Evolutionary conservation across 768 basidiomycete genomes (phyloP).

Genomic region (Amylocystis lapponica): DNA sequence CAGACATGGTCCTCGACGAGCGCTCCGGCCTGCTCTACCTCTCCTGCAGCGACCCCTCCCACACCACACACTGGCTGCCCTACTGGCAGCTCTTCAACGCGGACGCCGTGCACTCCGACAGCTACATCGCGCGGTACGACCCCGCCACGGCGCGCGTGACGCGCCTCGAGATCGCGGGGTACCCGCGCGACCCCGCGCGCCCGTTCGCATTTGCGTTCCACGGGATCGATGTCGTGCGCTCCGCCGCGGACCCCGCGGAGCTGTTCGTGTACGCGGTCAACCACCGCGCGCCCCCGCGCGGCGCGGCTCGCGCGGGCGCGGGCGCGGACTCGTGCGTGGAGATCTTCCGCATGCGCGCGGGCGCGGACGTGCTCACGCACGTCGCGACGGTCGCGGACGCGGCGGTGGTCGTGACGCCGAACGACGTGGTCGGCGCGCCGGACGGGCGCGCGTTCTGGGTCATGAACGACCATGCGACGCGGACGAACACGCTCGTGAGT

Average conservation of each 20-base stretch:
- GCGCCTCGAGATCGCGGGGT: slow-evolving; percentile 37
- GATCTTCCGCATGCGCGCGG: slow-evolving; percentile 52
- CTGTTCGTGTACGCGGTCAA: slow-evolving; percentile 70
- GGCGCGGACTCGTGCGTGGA: slow-evolving; percentile 75
- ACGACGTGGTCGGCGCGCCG: slow-evolving; percentile 61
- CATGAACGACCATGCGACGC: slow-evolving; percentile 60
- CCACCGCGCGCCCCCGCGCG: slow-evolving; percentile 49
- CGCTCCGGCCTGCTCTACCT: slow-evolving; percentile 53
- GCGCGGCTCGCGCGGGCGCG: slow-evolving; percentile 30
- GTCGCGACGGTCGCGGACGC: slow-evolving; percentile 53
- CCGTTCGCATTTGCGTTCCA: slow-evolving; percentile 45
- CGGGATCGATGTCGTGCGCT: slow-evolving; percentile 65
- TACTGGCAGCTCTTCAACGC: slow-evolving; percentile 28
- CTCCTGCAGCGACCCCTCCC: slow-evolving; percentile 51
- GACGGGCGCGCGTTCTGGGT: slow-evolving; percentile 64
- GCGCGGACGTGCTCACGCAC: slow-evolving; percentile 40
- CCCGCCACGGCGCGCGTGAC: slow-evolving; percentile 39
- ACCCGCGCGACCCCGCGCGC: neutral
- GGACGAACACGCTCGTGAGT: too few species aligned
- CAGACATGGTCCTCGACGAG: slow-evolving; percentile 57
- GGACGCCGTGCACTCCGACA: slow-evolving; percentile 35
- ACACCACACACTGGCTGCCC: slow-evolving; percentile 50
- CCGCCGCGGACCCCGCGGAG: slow-evolving; percentile 37
- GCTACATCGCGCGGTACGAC: slow-evolving; percentile 60
- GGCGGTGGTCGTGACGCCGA: slow-evolving; percentile 56